Evolutionary conservation across 2,329 filamentous ascomycete genomes (phyloP), one percentile per base, ranked within the genome.

Genomic region (Monilinia fructicola): DNA sequence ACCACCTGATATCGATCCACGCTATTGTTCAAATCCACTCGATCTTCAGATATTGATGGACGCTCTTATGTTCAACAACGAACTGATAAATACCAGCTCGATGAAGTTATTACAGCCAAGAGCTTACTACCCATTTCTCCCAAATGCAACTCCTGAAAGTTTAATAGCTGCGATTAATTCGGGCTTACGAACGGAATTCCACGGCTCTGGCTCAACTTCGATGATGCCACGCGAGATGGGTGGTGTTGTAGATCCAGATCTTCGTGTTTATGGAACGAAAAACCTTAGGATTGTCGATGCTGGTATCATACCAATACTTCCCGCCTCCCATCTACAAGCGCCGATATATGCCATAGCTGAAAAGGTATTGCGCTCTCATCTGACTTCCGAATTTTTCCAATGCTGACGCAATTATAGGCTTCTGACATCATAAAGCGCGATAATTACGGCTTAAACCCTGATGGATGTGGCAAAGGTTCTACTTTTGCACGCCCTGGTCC

Each of bases 1-100:
- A 3, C 70, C 77, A 16, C 80, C 82, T 0, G 75, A 79, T 16
- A 85, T 86, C 72, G 81, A 87, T 68, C 72, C 71, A 28, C 70
- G 72, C 12, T 73, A 70, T 40, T 71, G 69, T 23, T 70, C 72
- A 26, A 72, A 74, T 44, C 73, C 72, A 50, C 56, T 73, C 11
- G 72, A 74, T 60, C 69, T 68, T 54, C 66, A 72, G 28, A 63
- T 73, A 12, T 54, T 74, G 6, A 69, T 67, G 5, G 71, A 71
- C 35, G 72, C 69, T 26, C 55, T 74, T 18, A 48, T 72, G n/a
- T 74, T 73, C 54, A 73, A 71, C 31, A 73, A 72, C 38, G 40
- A 64, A 35, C 60, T 73, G 10, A 28, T 73, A 4, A 71, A 72
- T 48, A 74, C 72, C 11, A 60, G 58, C 1, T 60, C 71, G 10